Base-by-base conservation (phyloP, 2,329 filamentous ascomycete genomes). In the Leptosphaerulina australis region DNA sequence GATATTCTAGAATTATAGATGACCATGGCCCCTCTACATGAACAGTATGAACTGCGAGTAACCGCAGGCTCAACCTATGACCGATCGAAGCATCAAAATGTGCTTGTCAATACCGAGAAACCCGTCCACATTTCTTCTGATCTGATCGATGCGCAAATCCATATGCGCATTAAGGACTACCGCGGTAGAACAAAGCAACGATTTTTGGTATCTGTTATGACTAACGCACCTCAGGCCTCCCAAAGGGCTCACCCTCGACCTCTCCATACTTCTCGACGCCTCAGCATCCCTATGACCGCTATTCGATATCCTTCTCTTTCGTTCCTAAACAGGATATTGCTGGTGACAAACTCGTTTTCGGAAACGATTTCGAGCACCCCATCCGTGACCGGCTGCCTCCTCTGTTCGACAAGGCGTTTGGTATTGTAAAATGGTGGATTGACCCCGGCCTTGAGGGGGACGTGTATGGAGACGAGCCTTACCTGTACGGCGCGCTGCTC, bases 311-410 rank as follows among this genome's bases (percentile, higher is more conserved):
- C 24, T 87, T 96, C 68, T 82, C 83, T 35, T 90, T 97, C 71
- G 85, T 82, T 0, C 90, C 88, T n/a, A 90, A 88, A 63, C 63
- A 76, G 22, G 73, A 73, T 26, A 85, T 96, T 48, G 79, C 80
- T 3, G 91, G 84, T 34, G 74, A 83, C 20, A 86, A 95, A 55
- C 79, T 99, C 2, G 85, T 97, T 44, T 96, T 96, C 63, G 94
- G 93, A 31, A 97, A 97, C 71, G 91, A 97, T 77, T 97, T 97
- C 69, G 92, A 96, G 67, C 84, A 88, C 40, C 90, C 94, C 0
- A 94, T 99, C 62, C 84, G 91, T 22, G 88, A 96, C 68, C 83
- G 86, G 12, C 79, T 99, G 2, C 93, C 94, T 0, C 90, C 90
- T 0, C 91, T 93, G 0, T 96, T 96, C 73, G 85, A 84, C 67